Evolutionary conservation across 139 green algal genomes (phyloP), one percentile per base, ranked within the genome.

Genomic region (Nannochloris sp.): DNA sequence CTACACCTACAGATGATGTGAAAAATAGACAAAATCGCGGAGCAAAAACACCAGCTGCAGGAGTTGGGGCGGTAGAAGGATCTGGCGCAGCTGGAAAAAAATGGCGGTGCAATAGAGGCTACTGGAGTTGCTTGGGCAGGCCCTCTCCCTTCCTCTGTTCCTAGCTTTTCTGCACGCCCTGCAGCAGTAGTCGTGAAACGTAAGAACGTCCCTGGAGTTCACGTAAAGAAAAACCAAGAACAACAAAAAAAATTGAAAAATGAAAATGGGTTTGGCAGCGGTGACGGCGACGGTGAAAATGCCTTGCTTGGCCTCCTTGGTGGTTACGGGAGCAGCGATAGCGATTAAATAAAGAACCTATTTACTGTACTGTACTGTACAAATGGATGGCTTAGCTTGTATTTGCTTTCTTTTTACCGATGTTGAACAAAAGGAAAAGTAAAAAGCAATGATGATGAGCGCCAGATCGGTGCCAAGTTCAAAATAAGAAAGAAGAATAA

Each of bases 161-260:
- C 67, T 6, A 60, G 64, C 33, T 74, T 74, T 67, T 54, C 27
- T 38, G 57, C 37, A 9, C 53, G 34, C 24, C 67, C 67, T 0
- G 67, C 61, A 13, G 56, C 67, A 0, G 44, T 74, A 31, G 67
- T 74, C 6, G 67, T 74, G 19, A 74, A 74, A 34, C 39, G 58
- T 12, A 74, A 68, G 25, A 38, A 60, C 6, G 58, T 47, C 8
- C 39, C 64, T 0, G 53, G 24, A 3, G 51, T 42, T 25, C n/a
- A n/a, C n/a, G n/a, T n/a, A n/a, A n/a, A n/a, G n/a, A n/a, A n/a
- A n/a, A n/a, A n/a, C n/a, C n/a, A n/a, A 30, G 60, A 60, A 56
- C 64, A 71, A 56, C 64, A 60, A 56, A 54, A 8, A 5, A 24
- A 30, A 9, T n/a, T 23, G 5, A 44, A 9, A 32, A 55, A 7